Evolutionary conservation across 805 yeast genomes (phyloP), one percentile per base, ranked within the genome.

Genomic region (Kodamaea nitidulidarum): DNA sequence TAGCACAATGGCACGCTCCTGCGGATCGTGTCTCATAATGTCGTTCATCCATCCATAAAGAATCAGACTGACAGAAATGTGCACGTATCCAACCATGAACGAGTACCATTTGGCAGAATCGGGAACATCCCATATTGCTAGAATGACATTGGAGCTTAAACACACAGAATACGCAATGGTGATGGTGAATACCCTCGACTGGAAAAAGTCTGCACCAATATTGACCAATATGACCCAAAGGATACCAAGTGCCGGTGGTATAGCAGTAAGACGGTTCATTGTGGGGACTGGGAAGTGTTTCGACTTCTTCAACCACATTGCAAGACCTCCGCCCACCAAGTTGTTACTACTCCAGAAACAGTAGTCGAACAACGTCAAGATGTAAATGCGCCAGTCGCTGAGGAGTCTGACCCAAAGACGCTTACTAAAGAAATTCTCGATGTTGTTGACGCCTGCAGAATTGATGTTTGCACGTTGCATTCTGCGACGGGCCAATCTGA

Each of bases 171-270:
- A 52, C 3, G 55, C 48, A 25, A 46, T 42, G 38, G 43, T 38
- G 28, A 50, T 50, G 12, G 53, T 31, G 20, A 38, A 26, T 3
- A 38, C 36, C 11, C 41, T 25, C 4, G 41, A 38, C 7, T 32
- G 36, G 4, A 72, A 63, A 15, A 73, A 47, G 56, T 77, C 82
- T 4, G 81, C 76, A 35, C 75, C 75, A 27, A 65, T 58, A 27
- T 76, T 66, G 26, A 68, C 63, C 11, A 71, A 42, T 14, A 70
- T 44, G 15, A 75, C 68, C 46, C 59, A 78, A 2, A 73, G 54
- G 28, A 79, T 65, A 5, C 84, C 84, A 16, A 79, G 55, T 11
- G 76, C 80, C 2, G 84, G 82, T 1, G 83, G 76, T 11, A 76
- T 44, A 3, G 80, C 67, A 11, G 79, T 63, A 36, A 75, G 58